Conservation (phyloP, 768 basidiomycete species). For the Calocybe indica region DNA sequence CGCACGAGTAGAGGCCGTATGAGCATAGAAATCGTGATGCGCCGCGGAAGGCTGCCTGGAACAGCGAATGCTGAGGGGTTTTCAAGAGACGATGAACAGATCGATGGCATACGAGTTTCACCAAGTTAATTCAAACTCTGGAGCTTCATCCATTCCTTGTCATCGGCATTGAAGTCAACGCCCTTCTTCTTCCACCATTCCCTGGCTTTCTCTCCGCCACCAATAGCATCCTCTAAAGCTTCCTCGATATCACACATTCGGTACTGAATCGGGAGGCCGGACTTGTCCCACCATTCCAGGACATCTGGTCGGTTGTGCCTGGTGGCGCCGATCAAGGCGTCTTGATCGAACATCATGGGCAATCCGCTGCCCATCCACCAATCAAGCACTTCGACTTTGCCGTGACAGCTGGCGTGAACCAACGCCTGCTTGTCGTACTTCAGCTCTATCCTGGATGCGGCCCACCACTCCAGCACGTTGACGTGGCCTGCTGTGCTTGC, state of each 20-base stretch:
- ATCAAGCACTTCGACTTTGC: conserved; percentile 71
- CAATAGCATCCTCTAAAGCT: conserved; percentile 82
- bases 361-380: conserved; percentile 83
- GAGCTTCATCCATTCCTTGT: conserved; percentile 86
- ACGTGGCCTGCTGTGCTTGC: conserved; percentile 77
- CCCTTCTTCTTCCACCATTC: conserved; percentile 81
- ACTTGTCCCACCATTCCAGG: conserved; percentile 85
- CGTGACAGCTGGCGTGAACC: conserved; percentile 74
- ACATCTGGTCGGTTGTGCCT: conserved; percentile 77
- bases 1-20: too few species aligned
- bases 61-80: too few species aligned
- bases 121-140: conserved; percentile 58
- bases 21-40: too few species aligned
- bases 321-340: conserved; percentile 75
- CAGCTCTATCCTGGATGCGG: conserved; percentile 66
- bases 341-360: conserved; percentile 74
- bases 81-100: too few species aligned
- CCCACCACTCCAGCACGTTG: conserved; percentile 82
- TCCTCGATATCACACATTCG: conserved; percentile 91
- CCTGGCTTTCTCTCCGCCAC: conserved; percentile 69
- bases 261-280: conserved; percentile 75
- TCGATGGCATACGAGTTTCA: neutral
- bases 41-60: too few species aligned
- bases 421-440: conserved; percentile 76
- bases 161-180: conserved; percentile 76